Conservation (phyloP, 2,329 filamentous ascomycete species). For the Diaporthe vaccinii region DNA sequence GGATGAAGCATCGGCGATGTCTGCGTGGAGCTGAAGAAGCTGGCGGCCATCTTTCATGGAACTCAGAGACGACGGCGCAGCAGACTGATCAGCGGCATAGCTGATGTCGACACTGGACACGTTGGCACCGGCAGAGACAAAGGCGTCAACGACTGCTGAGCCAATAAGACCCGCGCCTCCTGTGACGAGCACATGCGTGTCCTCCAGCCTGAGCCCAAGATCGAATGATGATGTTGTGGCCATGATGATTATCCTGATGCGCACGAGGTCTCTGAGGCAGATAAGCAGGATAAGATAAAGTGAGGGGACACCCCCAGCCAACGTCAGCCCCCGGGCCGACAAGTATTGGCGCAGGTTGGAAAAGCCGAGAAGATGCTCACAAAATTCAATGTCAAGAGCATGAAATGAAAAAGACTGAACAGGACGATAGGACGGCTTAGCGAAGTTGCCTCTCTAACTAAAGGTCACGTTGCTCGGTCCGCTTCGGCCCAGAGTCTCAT, state of each 20-base stretch:
- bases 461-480: conserved; percentile 12
- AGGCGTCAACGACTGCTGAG: background rate
- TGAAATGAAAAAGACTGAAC: too few relatives aligned
- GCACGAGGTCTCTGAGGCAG: background rate
- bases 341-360: too few relatives aligned
- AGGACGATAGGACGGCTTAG: background rate
- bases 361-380: too few relatives aligned
- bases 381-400: too few relatives aligned
- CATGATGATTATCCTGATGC: background rate
- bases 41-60: too few relatives aligned
- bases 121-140: conserved; percentile 7
- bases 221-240: background rate
- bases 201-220: background rate
- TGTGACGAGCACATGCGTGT: conserved; percentile 14
- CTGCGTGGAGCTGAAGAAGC: background rate
- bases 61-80: background rate
- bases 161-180: conserved; percentile 12
- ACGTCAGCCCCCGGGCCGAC: too few relatives aligned
- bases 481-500: conserved; percentile 20
- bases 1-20: background rate
- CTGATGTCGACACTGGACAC: conserved; percentile 3
- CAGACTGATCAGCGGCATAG: background rate
- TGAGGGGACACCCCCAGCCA: background rate
- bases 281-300: background rate
- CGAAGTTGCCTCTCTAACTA: background rate